These are phyloP conservation scores for Trifolium pratense DNA, from an alignment of 306 rosid species.

Conservation along the genomic window DNA sequence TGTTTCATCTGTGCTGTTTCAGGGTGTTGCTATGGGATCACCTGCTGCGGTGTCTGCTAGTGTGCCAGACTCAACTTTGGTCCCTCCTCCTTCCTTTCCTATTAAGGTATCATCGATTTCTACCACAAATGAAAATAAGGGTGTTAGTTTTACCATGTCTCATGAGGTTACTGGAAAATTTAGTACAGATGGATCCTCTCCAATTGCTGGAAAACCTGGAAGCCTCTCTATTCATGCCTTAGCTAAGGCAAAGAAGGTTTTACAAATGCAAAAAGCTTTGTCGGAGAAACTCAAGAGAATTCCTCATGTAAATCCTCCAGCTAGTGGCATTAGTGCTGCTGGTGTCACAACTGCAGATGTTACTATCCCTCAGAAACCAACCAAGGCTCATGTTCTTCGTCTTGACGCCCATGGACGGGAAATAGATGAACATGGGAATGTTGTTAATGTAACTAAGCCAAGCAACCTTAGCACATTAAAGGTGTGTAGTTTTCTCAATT, in stretches of 20 bases:
- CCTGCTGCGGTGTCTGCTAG: constrained; percentile 54
- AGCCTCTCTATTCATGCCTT: constrained; percentile 77
- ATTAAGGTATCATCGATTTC: too few relatives aligned
- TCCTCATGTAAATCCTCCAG: constrained; percentile 49
- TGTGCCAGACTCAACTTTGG: constrained; percentile 61
- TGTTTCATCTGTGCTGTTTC: constrained; percentile 39
- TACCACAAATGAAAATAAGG: too few relatives aligned
- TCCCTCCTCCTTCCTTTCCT: constrained; percentile 66
- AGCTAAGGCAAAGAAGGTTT: constrained; percentile 85
- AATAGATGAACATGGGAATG: constrained; percentile 90
- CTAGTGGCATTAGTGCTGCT: constrained; percentile 45
- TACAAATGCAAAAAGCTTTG: constrained; percentile 80
- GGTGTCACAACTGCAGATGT: constrained; percentile 56
- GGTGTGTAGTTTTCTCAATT: constrained; percentile 56
- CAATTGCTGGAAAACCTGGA: constrained; percentile 92
- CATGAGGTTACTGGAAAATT: constrained; percentile 99
- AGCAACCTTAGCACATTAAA: constrained; percentile 88
- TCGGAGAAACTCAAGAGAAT: constrained; percentile 76
- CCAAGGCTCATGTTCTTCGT: constrained; percentile 93
- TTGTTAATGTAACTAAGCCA: constrained; percentile 79
- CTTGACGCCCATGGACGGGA: constrained; percentile 98
- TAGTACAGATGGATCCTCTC: constrained; percentile 99
- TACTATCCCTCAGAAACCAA: constrained; percentile 75
- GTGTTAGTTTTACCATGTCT: constrained; percentile 94
- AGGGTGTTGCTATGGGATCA: constrained; percentile 69